Base-by-base conservation (phyloP, 108 stramenopile species). In the Seminavis robusta region DNA sequence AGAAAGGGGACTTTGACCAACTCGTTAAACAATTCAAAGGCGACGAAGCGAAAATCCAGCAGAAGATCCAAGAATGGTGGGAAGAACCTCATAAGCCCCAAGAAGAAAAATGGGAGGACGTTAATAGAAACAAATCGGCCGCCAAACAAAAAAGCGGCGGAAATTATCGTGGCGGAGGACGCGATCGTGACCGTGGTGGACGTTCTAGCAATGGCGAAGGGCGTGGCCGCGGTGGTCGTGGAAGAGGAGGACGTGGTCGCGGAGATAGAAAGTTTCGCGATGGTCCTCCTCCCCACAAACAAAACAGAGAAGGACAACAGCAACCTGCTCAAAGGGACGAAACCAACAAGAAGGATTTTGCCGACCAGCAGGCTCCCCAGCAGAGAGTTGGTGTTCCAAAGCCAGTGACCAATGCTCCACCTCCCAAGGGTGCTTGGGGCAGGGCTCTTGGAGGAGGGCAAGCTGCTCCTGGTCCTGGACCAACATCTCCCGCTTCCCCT, bases 41-140 rank as follows among this genome's bases (percentile, higher is more conserved):
- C 29, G 81, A 92, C 60, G 86, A 88, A 56, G 75, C 71, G 33
- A 79, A 79, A 65, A 83, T 92, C 52, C 71, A 61, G 50, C 62
- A 71, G 37, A 72, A 73, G 56, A 86, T 92, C 54, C 60, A 58
- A 28, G 68, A 81, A 47, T 92, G 90, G 90, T 92, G 86, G 86
- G 79, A 86, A 15, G 86, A 88, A 47, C 82, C 82, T 4, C 70
- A 65, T 23, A 47, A 60, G 19, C 56, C 60, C 13, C 73, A 68
- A 19, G 77, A 80, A 43, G 70, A 78, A 44, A 62, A 79, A 55
- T 92, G 90, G 90, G 90, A 84, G 46, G 77, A 77, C 39, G 86
- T 83, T 27, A n/a, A n/a, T n/a, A n/a, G n/a, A n/a, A 76, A 72
- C 47, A 76, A 83, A 45, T 75, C 79, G 64, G 52, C 38, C 16